phyloP scores from a whole-genome alignment of 768 basidiomycete genomes.

The Mycena galericulata region DNA sequence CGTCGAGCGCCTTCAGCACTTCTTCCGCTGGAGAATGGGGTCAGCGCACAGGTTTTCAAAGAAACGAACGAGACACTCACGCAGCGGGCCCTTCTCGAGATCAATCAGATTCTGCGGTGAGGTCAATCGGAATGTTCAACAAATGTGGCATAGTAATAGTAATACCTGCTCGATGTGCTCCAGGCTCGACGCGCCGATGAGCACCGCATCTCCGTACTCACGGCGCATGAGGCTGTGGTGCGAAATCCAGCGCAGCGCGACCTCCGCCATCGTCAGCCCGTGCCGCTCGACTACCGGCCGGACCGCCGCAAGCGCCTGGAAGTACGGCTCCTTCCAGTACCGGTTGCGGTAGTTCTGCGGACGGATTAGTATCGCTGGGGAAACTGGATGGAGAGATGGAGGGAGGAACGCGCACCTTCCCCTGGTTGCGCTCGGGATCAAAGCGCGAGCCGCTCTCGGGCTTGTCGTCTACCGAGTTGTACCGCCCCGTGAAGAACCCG shows the following conservation, averaged over 20 bases:
- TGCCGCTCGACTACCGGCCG: slow-evolving; percentile 42
- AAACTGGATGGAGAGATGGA: no score
- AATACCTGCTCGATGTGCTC: slow-evolving; percentile 53
- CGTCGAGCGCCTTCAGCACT: slow-evolving; percentile 16
- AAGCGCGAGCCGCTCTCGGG: slow-evolving; percentile 67
- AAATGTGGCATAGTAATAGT: background rate
- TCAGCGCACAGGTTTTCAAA: background rate
- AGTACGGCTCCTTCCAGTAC: slow-evolving; percentile 44
- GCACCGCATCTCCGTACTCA: slow-evolving; percentile 49
- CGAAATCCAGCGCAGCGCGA: slow-evolving; percentile 60
- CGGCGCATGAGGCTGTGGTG: slow-evolving; percentile 56
- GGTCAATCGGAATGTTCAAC: background rate
- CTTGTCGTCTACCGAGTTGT: slow-evolving; percentile 51
- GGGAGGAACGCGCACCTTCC: slow-evolving; percentile 53
- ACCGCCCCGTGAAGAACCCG: slow-evolving; percentile 69
- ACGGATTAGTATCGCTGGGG: no score
- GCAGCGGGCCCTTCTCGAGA: slow-evolving; percentile 42
- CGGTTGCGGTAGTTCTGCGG: slow-evolving; percentile 6
- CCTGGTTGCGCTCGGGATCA: slow-evolving; percentile 58
- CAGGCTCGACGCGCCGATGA: slow-evolving; percentile 58
- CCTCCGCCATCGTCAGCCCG: slow-evolving; percentile 54
- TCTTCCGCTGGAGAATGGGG: slow-evolving; percentile 15
- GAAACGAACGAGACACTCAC: slow-evolving; percentile 8
- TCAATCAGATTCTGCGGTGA: slow-evolving; percentile 39
- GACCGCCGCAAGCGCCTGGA: slow-evolving; percentile 37